Evolutionary conservation across 768 basidiomycete species (phyloP), one percentile per base, ranked within the genome.

Genomic region (Xerocomellus chrysenteron): DNA sequence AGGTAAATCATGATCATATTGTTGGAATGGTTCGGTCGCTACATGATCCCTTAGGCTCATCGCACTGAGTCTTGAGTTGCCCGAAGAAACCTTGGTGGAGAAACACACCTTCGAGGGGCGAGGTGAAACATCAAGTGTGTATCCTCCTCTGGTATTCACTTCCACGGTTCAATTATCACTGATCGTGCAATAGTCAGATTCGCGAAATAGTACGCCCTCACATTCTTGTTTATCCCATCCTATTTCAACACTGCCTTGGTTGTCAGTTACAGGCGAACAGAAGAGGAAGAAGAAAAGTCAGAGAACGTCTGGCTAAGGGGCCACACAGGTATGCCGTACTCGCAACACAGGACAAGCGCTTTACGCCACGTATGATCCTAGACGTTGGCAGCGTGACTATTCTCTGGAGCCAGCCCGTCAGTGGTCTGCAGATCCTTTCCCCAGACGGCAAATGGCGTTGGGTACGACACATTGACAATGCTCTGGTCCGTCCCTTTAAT

Each of bases 231-330:
- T 45, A 30, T 39, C 13, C 24, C 4, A 14, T 33, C 41, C 1
- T 5, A 8, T 30, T 21, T 26, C 24, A 41, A 47, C 11, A 17
- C 12, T 8, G 11, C 6, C 26, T 42, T 17, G 37, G 13, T 50
- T 21, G 4, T 37, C 47, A 83, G 81, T 61, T 80, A 80, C 57
- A 82, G 80, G 5, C 76, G 81, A 19, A 73, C 75, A 9, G 62
- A 73, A 45, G 79, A 79, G 28, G 83, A 84, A 11, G 82, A 84
- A 55, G 54, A 55, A 33, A 76, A 74, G 55, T 77, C 80, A 0
- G 79, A 79, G 46, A 80, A 81, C 28, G 80, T 85, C 24, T 84
- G 81, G 81, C 66, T 84, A 6, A 84, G 82, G 56, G 82, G 82
- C 3, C 83, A 85, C 56, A 80, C 80, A 16, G 82, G 82, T 83